A percentile compares a stretch with the other conserved stretches of the same genome.
These are phyloP conservation scores for Cyclotella cryptica DNA, from an alignment of 108 stramenopile species.

Conservation along the genomic window DNA sequence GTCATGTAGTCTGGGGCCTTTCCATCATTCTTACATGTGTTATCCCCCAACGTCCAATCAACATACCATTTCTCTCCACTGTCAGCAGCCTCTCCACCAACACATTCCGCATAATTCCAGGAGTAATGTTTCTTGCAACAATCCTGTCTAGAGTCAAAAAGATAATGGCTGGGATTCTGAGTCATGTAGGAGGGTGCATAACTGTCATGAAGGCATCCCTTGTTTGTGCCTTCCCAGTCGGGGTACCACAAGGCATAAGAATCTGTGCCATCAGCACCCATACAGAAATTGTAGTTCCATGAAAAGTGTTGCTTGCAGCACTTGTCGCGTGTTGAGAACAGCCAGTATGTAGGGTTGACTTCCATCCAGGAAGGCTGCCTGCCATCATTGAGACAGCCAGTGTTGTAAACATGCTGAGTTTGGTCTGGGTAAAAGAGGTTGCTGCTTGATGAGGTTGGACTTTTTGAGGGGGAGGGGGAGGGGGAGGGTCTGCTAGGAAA, in stretches of 20 bases:
- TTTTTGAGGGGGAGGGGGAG: no score
- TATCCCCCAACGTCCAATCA: conserved; percentile 6
- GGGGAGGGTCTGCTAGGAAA: no score
- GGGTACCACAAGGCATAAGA: background rate
- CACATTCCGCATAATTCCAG: background rate
- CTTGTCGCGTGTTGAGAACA: no score
- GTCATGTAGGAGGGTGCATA: conserved; percentile 4
- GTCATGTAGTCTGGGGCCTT: conserved; percentile 10
- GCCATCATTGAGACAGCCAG: no score
- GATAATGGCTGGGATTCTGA: background rate
- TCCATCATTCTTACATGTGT: conserved; percentile 13
- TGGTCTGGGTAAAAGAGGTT: no score
- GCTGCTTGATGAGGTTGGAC: no score
- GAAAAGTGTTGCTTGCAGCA: background rate
- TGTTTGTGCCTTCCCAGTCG: conserved; percentile 3
- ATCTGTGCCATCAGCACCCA: background rate
- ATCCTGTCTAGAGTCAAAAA: background rate
- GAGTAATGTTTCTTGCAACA: conserved; percentile 6
- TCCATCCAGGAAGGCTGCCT: no score
- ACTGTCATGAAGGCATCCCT: background rate
- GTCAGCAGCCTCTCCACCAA: background rate
- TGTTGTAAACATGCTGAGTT: no score
- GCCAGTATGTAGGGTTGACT: no score
- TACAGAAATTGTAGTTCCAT: conserved; percentile 4
- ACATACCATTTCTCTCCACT: conserved; percentile 15